These are phyloP conservation scores for Gaertneriomyces sp. DNA, from an alignment of 192 early-diverging fungal species.

Conservation along the genomic window DNA sequence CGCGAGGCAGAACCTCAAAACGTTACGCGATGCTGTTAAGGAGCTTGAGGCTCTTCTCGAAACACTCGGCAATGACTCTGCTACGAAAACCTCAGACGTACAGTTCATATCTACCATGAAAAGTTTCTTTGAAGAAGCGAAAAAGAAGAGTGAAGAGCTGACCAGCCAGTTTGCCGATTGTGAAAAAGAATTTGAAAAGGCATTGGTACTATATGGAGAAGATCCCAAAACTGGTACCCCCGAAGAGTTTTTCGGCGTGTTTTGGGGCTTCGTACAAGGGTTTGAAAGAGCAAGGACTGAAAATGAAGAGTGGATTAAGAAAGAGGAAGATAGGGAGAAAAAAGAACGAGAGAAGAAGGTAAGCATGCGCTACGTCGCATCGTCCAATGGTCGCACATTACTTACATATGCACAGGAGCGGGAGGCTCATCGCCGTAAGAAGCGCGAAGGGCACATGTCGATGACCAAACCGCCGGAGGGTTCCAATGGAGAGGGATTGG, in stretches of 20 bases:
- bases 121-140: constrained; percentile 31
- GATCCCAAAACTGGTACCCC: constrained; percentile 49
- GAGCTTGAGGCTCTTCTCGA: constrained; percentile 35
- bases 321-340: constrained; percentile 39
- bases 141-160: constrained; percentile 28
- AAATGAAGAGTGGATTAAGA: constrained; percentile 42
- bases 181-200: constrained; percentile 40
- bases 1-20: constrained; percentile 34
- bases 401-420: constrained; percentile 26
- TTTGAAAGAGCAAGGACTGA: constrained; percentile 37
- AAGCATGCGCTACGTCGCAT: background rate
- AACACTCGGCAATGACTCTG: constrained; percentile 9
- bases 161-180: constrained; percentile 35
- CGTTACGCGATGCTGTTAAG: constrained; percentile 39
- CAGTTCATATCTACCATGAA: constrained; percentile 30
- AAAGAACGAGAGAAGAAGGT: constrained; percentile 41
- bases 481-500: constrained; percentile 28
- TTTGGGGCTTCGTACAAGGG: constrained; percentile 39
- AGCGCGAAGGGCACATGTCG: constrained; percentile 22
- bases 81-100: background rate
- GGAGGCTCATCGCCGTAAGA: constrained; percentile 44
- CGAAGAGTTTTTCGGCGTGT: constrained; percentile 53
- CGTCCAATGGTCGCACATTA: background rate
- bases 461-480: constrained; percentile 2
- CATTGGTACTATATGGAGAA: constrained; percentile 43